Base-by-base conservation (phyloP, 257 asterid species). In the Solanum pinnatisectum region DNA sequence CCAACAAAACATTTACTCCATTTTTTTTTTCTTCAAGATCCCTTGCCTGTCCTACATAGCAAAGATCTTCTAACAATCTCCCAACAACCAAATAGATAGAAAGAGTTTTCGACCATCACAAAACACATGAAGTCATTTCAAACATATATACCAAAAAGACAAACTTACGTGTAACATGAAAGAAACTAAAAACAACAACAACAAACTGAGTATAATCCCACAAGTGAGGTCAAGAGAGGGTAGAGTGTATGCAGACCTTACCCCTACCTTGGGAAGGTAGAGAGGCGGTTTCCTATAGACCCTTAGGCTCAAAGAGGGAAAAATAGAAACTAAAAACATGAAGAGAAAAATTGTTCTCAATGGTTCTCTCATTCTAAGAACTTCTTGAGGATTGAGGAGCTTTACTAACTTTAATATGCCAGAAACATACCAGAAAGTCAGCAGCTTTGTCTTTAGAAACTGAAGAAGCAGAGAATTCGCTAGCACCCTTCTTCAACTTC, bases 351-450 rank as follows among this genome's bases (percentile, higher is more conserved):
- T 15, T 8, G 35, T 39, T 63, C 49, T 65, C 18, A 59, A 37
- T 23, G 16, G 37, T 56, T 5, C 76, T 33, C 74, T 20, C 72
- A 36, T 30, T 23, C 23, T 44, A 84, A 33, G 46, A n/a, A 84
- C 36, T 36, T 56, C 27, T 32, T 23, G 35, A 37, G 46, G n/a
- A 32, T 37, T n/a, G 39, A 85, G 25, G 37, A 18, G 16, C 52
- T 37, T 63, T n/a, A n/a, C 36, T 14, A 84, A 37, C 22, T 67
- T 16, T 23, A 60, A 27, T 35, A 39, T n/a, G 27, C 27, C 67
- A 49, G 27, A 40, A 73, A 25, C 87, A 25, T 83, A 96, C 98
- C 97, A 96, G 78, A 88, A 91, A 95, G 91, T 96, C 98, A 72
- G 92, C 90, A 71, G 94, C 78, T 12, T 90, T 92, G 32, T 89